phyloP scores from a whole-genome alignment of 2,329 filamentous ascomycete species.

The Xylaria digitata region DNA sequence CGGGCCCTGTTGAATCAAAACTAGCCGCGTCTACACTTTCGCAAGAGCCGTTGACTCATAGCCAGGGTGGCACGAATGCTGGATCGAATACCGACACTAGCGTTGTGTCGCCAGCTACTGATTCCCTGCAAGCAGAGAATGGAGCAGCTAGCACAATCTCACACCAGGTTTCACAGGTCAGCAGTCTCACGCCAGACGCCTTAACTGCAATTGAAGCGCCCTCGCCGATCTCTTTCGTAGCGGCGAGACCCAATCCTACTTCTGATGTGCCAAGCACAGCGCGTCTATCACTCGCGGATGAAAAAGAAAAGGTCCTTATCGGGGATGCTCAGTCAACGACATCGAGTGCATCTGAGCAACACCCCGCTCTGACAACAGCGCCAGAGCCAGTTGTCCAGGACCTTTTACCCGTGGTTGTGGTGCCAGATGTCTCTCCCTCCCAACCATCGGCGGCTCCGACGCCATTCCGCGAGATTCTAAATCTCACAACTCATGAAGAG shows the following conservation, averaged over 20 bases:
- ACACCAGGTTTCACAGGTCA: conserved; percentile 54
- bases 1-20: conserved; percentile 34
- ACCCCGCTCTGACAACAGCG: conserved; percentile 40
- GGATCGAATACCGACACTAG: conserved; percentile 13
- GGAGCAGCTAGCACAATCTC: conserved; percentile 44
- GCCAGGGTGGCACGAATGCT: background rate
- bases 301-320: conserved; percentile 52
- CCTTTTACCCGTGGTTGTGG: background rate
- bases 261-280: conserved; percentile 39
- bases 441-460: conserved; percentile 42
- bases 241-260: conserved; percentile 42
- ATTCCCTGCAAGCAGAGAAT: conserved; percentile 36
- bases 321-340: conserved; percentile 45
- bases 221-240: conserved; percentile 57
- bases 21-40: conserved; percentile 23
- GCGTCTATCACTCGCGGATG: conserved; percentile 57
- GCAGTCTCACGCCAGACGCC: conserved; percentile 48
- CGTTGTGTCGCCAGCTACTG: conserved; percentile 19
- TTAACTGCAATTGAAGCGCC: conserved; percentile 53
- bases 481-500: conserved; percentile 71
- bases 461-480: conserved; percentile 81
- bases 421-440: conserved; percentile 8
- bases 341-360: conserved; percentile 54
- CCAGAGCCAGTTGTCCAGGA: conserved; percentile 4
- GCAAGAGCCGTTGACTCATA: conserved; percentile 15